phyloP scores from a whole-genome alignment of 768 basidiomycete species.

The Lactifluus volemus region DNA sequence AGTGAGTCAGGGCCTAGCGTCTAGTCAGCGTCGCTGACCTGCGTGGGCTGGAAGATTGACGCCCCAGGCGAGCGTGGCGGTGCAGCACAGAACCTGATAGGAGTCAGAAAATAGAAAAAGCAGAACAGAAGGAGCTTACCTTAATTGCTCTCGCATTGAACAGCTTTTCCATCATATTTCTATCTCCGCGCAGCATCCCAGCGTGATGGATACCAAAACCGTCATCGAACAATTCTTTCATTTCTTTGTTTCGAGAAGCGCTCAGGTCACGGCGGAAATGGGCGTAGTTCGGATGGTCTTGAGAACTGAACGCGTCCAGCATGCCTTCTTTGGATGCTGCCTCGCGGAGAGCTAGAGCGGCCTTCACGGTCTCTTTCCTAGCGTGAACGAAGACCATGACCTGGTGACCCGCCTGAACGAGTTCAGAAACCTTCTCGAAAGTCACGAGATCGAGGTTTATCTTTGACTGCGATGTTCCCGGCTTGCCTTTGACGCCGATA shows the following conservation, averaged over 20 bases:
- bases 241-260: conserved; percentile 86
- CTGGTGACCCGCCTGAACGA: conserved; percentile 90
- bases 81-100: conserved; percentile 87
- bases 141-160: conserved; percentile 90
- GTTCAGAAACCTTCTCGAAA: conserved; percentile 82
- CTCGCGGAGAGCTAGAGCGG: conserved; percentile 74
- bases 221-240: conserved; percentile 85
- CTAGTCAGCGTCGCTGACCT: conserved; percentile 36
- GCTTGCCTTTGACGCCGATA: conserved; percentile 85
- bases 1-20: background rate
- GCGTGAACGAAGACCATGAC: conserved; percentile 99
- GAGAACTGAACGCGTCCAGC: conserved; percentile 69
- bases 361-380: conserved; percentile 94
- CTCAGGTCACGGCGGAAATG: conserved; percentile 71
- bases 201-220: conserved; percentile 99
- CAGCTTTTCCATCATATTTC: conserved; percentile 92
- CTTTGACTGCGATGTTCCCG: conserved; percentile 59
- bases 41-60: conserved; percentile 98
- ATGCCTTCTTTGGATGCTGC: conserved; percentile 62
- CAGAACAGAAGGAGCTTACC: conserved; percentile 33
- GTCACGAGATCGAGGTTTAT: conserved; percentile 84
- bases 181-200: conserved; percentile 90
- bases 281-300: conserved; percentile 71
- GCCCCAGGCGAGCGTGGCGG: conserved; percentile 97
- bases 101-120: background rate